Base-by-base conservation (phyloP, 2,329 filamentous ascomycete species). In the Ascochyta clinopodiicola region DNA sequence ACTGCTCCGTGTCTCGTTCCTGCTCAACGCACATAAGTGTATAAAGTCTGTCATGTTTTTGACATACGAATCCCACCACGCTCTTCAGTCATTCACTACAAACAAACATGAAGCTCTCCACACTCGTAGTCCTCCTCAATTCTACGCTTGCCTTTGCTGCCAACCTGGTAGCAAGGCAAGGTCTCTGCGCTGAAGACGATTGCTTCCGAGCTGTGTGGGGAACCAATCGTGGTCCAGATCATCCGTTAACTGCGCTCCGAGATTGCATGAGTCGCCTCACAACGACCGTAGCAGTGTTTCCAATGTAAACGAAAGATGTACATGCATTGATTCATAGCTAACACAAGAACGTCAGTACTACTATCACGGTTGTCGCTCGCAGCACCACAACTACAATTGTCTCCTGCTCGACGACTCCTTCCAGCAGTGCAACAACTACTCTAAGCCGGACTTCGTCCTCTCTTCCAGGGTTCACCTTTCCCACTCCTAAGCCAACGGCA, bases 201-300 rank as follows among this genome's bases (percentile, higher is more conserved):
- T 74, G 71, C 47, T 64, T 65, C 36, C 59, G 57, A 36, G 68
- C 65, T 13, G 56, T 72, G 17, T 70, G 66, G 59, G 67, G 62
- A 9, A 61, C 60, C 1, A 39, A 51, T 46, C 34, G 44, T 35
- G 60, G 60, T 25, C 32, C 57, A 5, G 40, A 53, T n/a, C 64
- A 61, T 49, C 44, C 61, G 2, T 38, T 59, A 24, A 58, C 50
- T 17, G 67, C 53, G 1, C 61, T 53, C 2, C 39, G 51, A 27
- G 59, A 71, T 34, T 73, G 71, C 32, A 44, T 58, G 19, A 56
- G 49, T 21, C 67, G 62, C 29, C 57, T 73, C 31, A 73, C 67
- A 22, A 69, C 66, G 5, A 69, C 64, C 19, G 51, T 68, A 6
- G 36, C 66, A 2, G 49, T 65, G n/a, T 60, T 65, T 44, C 67